Percentiles rank a stretch among this genome's conserved stretches.
Conservation (phyloP, 2,329 filamentous ascomycete species). For the Calonectria hongkongensis region DNA sequence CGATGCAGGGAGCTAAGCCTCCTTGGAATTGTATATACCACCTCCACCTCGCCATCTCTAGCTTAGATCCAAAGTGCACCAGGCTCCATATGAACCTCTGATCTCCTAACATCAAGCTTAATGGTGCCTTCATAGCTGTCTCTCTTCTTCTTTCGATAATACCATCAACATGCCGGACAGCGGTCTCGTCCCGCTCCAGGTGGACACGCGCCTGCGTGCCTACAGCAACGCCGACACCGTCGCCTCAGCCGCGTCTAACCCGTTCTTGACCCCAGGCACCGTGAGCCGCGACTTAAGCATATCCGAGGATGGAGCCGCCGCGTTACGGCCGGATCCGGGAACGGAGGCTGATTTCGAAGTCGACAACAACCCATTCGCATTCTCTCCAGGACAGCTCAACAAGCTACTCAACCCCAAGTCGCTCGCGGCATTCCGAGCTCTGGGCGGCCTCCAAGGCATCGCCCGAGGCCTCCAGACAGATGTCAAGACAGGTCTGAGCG, state of each 20-base stretch:
- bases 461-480: slow-evolving; percentile 85
- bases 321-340: slow-evolving; percentile 81
- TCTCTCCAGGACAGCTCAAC: slow-evolving; percentile 84
- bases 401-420: slow-evolving; percentile 93
- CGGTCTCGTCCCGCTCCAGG: slow-evolving; percentile 11
- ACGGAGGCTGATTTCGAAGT: slow-evolving; percentile 83
- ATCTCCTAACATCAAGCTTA: slow-evolving; percentile 1
- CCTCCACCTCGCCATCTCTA: background rate
- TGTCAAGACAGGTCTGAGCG: slow-evolving; percentile 80
- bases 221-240: slow-evolving; percentile 26
- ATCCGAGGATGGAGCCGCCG: slow-evolving; percentile 33
- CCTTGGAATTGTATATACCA: slow-evolving; percentile 24
- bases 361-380: slow-evolving; percentile 87
- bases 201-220: slow-evolving; percentile 23
- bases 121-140: background rate
- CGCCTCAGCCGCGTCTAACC: slow-evolving; percentile 18
- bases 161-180: slow-evolving; percentile 6
- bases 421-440: slow-evolving; percentile 82
- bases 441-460: slow-evolving; percentile 84
- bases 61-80: background rate
- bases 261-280: slow-evolving; percentile 21
- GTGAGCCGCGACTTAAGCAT: background rate
- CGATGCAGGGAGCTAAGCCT: background rate
- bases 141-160: background rate
- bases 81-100: slow-evolving; percentile 12